These are phyloP conservation scores for Tetracladium marchalianum DNA, from an alignment of 495 filamentous ascomycete genomes.

Conservation along the genomic window DNA sequence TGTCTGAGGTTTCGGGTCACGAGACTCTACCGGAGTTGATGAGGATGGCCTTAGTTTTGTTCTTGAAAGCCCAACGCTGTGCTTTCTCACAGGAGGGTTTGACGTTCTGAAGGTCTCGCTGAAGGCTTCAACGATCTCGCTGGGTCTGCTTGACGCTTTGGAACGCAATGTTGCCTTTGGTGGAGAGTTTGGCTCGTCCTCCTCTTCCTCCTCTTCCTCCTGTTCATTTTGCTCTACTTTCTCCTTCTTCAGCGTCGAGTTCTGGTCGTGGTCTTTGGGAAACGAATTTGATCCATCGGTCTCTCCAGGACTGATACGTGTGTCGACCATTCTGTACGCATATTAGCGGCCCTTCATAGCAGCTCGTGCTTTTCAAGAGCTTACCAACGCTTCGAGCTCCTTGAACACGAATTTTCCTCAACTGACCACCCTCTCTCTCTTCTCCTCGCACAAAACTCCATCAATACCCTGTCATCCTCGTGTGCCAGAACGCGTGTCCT, in stretches of 20 bases:
- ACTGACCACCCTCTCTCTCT: slow-evolving; percentile 31
- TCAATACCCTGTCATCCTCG: slow-evolving; percentile 52
- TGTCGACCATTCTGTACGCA: slow-evolving; percentile 48
- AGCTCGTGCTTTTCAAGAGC: not conserved
- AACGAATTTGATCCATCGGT: slow-evolving; percentile 54
- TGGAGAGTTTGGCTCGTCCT: not conserved
- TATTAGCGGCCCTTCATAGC: not conserved
- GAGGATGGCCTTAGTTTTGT: too few species aligned
- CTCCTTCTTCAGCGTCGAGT: slow-evolving; percentile 11
- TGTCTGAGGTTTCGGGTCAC: too few species aligned
- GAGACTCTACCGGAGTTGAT: too few species aligned
- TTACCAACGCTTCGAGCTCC: slow-evolving; percentile 44
- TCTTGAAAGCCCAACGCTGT: too few species aligned
- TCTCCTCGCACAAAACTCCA: slow-evolving; percentile 46
- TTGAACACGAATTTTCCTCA: slow-evolving; percentile 52
- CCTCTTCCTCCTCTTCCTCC: slow-evolving; percentile 5
- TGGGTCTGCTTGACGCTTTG: not conserved
- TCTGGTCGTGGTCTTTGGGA: slow-evolving; percentile 15
- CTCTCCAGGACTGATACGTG: slow-evolving; percentile 62
- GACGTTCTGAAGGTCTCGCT: too few species aligned
- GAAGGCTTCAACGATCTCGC: too few species aligned
- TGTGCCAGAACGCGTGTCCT: slow-evolving; percentile 42
- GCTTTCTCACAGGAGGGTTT: too few species aligned
- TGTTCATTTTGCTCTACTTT: slow-evolving; percentile 1
- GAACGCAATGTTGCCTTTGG: not conserved